phyloP scores from a whole-genome alignment of 2,329 filamentous ascomycete species.

The Macrophomina pseudophaseolina region DNA sequence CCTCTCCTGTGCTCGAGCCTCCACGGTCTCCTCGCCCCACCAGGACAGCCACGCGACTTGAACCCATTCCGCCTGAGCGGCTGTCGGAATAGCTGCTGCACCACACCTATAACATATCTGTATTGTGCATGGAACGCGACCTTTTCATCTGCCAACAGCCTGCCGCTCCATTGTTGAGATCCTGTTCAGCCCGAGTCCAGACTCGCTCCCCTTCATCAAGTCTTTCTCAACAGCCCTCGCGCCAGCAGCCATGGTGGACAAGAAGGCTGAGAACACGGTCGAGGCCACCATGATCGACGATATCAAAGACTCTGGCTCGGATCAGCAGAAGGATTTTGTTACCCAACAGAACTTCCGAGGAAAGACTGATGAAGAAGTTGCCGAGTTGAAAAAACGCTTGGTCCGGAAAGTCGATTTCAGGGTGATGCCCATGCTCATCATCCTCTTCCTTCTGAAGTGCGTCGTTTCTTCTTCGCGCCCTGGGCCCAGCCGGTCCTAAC shows the following conservation, averaged over 20 bases:
- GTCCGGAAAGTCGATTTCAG: slow-evolving; percentile 37
- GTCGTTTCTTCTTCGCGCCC: slow-evolving; percentile 28
- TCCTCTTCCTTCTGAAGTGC: slow-evolving; percentile 38
- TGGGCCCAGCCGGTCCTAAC: slow-evolving; percentile 5
- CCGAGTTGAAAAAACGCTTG: slow-evolving; percentile 33
- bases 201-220: not conserved
- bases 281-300: slow-evolving; percentile 21
- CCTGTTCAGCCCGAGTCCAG: not conserved
- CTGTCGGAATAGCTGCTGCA: not conserved
- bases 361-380: slow-evolving; percentile 4
- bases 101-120: slow-evolving; percentile 11
- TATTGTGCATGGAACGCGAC: not conserved
- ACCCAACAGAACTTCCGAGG: slow-evolving; percentile 6
- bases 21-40: slow-evolving; percentile 2
- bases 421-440: slow-evolving; percentile 36
- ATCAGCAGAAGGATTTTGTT: not conserved
- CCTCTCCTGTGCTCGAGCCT: not conserved
- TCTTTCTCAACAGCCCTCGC: too few species aligned
- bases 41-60: not conserved
- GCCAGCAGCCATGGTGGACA: slow-evolving; percentile 8
- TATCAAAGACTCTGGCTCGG: slow-evolving; percentile 1
- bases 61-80: not conserved
- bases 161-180: not conserved
- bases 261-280: slow-evolving; percentile 3
- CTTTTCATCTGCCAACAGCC: not conserved